Conservation (phyloP, 2,329 filamentous ascomycete genomes). For the Saccharata proteae region DNA sequence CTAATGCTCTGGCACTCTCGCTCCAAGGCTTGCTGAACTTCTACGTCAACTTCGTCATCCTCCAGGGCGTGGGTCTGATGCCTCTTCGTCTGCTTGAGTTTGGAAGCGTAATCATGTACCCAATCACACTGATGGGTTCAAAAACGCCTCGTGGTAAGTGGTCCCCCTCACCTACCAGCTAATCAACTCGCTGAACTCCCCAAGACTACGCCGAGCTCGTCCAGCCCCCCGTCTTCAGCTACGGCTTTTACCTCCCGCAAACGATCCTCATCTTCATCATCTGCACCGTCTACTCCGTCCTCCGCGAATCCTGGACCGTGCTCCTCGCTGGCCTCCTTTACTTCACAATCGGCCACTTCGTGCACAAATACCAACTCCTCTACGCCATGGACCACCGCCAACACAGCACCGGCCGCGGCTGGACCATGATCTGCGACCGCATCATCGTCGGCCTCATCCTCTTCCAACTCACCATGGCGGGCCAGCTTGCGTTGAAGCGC, state of each 20-base stretch:
- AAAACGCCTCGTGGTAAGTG: conserved; percentile 61
- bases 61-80: conserved; percentile 87
- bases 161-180: neutral
- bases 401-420: conserved; percentile 83
- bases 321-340: conserved; percentile 74
- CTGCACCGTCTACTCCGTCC: conserved; percentile 85
- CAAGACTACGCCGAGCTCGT: conserved; percentile 69
- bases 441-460: conserved; percentile 75
- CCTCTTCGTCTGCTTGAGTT: conserved; percentile 87
- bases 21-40: conserved; percentile 67
- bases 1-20: conserved; percentile 60
- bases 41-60: conserved; percentile 86
- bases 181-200: conserved; percentile 4
- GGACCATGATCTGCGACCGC: conserved; percentile 93
- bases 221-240: conserved; percentile 78
- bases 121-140: conserved; percentile 63
- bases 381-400: conserved; percentile 98
- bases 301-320: conserved; percentile 68
- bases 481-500: conserved; percentile 62
- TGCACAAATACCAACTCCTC: conserved; percentile 93
- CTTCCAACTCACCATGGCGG: conserved; percentile 85
- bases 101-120: conserved; percentile 72
- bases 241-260: conserved; percentile 90
- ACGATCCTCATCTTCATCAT: conserved; percentile 89
- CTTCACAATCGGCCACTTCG: conserved; percentile 72